Percentiles rank a stretch among this genome's conserved stretches.
Conservation (phyloP, 495 filamentous ascomycete species). For the Aspergillus affinis region DNA sequence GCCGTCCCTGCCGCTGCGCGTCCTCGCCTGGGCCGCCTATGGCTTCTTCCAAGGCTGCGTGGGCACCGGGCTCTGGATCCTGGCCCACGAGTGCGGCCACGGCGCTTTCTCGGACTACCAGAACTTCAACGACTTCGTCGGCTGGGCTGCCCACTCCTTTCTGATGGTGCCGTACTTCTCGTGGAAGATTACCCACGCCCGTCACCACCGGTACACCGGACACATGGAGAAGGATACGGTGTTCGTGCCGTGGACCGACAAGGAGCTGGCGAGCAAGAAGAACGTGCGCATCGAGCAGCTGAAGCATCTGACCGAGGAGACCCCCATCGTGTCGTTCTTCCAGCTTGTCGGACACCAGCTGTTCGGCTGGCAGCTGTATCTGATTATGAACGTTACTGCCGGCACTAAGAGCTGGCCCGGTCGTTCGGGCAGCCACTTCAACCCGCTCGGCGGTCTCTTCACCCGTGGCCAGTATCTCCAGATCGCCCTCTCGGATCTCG, state of each 20-base stretch:
- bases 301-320: conserved; percentile 54
- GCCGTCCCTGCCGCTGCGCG: conserved; percentile 47
- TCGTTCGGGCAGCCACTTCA: conserved; percentile 57
- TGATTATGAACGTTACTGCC: conserved; percentile 55
- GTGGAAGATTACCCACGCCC: conserved; percentile 73
- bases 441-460: conserved; percentile 59
- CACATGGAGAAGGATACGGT: conserved; percentile 60
- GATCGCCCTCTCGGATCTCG: conserved; percentile 61
- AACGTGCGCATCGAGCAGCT: conserved; percentile 36
- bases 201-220: conserved; percentile 66
- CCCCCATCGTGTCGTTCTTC: conserved; percentile 51
- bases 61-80: conserved; percentile 78
- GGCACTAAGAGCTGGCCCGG: conserved; percentile 45
- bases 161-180: conserved; percentile 73
- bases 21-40: conserved; percentile 65
- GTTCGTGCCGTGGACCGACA: conserved; percentile 53
- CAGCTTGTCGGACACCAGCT: conserved; percentile 53
- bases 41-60: conserved; percentile 73
- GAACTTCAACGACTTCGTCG: conserved; percentile 63
- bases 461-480: conserved; percentile 53
- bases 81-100: conserved; percentile 88
- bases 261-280: conserved; percentile 37
- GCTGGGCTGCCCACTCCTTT: conserved; percentile 64
- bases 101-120: conserved; percentile 65
- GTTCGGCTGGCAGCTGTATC: conserved; percentile 57